These are phyloP conservation scores for Rugosomyces carneus DNA, from an alignment of 1,284 basidiomycete species.

Conservation along the genomic window DNA sequence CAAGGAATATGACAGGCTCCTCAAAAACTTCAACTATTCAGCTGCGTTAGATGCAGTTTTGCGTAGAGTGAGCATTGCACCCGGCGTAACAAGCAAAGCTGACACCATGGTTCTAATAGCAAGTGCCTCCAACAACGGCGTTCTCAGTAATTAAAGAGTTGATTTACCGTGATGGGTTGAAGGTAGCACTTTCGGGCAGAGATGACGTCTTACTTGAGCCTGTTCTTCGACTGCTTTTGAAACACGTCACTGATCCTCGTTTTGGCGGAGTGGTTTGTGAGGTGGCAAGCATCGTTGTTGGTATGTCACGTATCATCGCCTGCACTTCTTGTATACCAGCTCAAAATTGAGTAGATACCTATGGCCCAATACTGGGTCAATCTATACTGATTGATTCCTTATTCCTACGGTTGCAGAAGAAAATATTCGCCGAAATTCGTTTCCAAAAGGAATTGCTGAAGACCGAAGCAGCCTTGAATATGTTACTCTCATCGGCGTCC, in stretches of 20 bases:
- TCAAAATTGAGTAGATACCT: conserved; percentile 65
- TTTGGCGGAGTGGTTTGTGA: conserved; percentile 89
- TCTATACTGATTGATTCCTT: conserved; percentile 90
- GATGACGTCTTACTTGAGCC: conserved; percentile 96
- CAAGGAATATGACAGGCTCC: conserved; percentile 82
- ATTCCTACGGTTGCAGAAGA: conserved; percentile 78
- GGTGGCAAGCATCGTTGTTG: conserved; percentile 77
- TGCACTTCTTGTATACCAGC: conserved; percentile 8
- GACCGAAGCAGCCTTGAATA: conserved; percentile 85
- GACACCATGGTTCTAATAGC: conserved; percentile 35
- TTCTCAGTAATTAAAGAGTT: conserved; percentile 95
- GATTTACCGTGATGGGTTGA: conserved; percentile 86
- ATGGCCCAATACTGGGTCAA: conserved; percentile 85
- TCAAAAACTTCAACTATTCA: conserved; percentile 93
- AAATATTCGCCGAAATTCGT: conserved; percentile 80
- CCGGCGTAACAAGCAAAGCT: not conserved
- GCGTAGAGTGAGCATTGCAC: conserved; percentile 54
- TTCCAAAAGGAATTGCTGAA: conserved; percentile 87
- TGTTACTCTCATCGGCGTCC: conserved; percentile 75
- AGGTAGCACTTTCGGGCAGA: conserved; percentile 81
- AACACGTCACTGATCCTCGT: conserved; percentile 84
- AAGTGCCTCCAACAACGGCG: conserved; percentile 76
- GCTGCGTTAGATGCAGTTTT: conserved; percentile 90
- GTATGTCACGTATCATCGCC: conserved; percentile 38
- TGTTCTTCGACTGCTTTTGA: conserved; percentile 78